Percentiles rank a stretch among this genome's conserved stretches.
phyloP scores from a whole-genome alignment of 192 early-diverging fungal species.

The Linderina pennispora region DNA sequence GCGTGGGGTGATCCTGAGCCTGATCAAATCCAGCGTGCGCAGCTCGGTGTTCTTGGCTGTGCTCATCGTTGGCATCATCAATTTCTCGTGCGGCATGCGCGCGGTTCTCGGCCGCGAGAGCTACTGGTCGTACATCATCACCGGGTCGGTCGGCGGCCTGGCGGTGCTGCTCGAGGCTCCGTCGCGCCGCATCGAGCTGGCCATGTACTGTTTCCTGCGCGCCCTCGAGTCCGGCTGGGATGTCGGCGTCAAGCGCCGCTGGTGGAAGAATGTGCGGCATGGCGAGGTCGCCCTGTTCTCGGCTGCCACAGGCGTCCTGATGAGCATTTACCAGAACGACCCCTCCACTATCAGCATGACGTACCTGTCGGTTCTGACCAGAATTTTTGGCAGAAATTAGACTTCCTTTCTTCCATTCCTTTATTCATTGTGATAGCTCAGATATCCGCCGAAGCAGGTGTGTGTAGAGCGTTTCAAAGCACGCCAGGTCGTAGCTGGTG shows the following conservation, averaged over 20 bases:
- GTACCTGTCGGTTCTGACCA: constrained; percentile 71
- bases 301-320: constrained; percentile 65
- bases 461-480: too few species aligned
- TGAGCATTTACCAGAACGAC: constrained; percentile 79
- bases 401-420: background rate
- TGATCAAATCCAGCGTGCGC: constrained; percentile 49
- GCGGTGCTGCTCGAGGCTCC: constrained; percentile 57
- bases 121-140: constrained; percentile 43
- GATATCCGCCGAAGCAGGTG: background rate
- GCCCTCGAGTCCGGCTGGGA: constrained; percentile 71
- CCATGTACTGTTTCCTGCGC: constrained; percentile 76
- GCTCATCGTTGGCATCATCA: constrained; percentile 48
- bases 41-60: constrained; percentile 56
- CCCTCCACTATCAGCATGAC: constrained; percentile 62
- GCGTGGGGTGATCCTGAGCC: constrained; percentile 43
- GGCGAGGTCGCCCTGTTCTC: constrained; percentile 72
- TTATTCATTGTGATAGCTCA: too few species aligned
- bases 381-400: constrained; percentile 75
- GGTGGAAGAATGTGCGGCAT: constrained; percentile 55
- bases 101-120: constrained; percentile 43
- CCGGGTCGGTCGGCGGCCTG: constrained; percentile 52
- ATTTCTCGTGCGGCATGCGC: constrained; percentile 53
- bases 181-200: constrained; percentile 68
- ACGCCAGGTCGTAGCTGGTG: too few species aligned
- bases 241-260: constrained; percentile 49